Conservation (phyloP, 495 filamentous ascomycete species). For the Podospora anserina region DNA sequence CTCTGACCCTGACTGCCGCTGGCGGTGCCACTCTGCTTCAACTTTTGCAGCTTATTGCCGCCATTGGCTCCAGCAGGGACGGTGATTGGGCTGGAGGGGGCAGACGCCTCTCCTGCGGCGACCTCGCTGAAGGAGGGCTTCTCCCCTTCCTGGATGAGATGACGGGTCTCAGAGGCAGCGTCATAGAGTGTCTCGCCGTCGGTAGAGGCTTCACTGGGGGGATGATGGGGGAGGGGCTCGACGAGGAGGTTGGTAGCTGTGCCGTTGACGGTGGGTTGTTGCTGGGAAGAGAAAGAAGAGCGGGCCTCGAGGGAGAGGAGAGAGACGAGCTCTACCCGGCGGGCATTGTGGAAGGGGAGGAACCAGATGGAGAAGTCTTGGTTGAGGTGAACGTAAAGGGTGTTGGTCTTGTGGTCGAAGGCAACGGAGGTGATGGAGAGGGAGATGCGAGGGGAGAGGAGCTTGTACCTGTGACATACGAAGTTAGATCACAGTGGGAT, state of each 20-base stretch:
- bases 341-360: conserved; percentile 65
- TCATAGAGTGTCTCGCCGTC: not conserved
- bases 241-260: not conserved
- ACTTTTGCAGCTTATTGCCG: not conserved
- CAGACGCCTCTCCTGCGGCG: conserved; percentile 3
- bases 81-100: not conserved
- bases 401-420: conserved; percentile 60
- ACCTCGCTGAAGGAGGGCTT: conserved; percentile 10
- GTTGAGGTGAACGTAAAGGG: conserved; percentile 65
- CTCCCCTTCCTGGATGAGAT: conserved; percentile 6
- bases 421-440: conserved; percentile 61
- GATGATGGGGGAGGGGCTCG: not conserved
- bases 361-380: conserved; percentile 77
- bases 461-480: conserved; percentile 53
- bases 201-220: not conserved
- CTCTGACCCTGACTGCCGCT: not conserved
- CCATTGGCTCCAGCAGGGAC: not conserved
- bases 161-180: not conserved
- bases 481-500: not conserved
- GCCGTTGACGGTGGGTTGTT: conserved; percentile 5
- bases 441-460: conserved; percentile 71
- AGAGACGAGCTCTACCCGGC: conserved; percentile 63
- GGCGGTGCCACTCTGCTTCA: not conserved
- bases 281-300: conserved; percentile 11
- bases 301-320: conserved; percentile 61